Conservation (phyloP, 805 yeast genomes). For the Nematodospora valgi region DNA sequence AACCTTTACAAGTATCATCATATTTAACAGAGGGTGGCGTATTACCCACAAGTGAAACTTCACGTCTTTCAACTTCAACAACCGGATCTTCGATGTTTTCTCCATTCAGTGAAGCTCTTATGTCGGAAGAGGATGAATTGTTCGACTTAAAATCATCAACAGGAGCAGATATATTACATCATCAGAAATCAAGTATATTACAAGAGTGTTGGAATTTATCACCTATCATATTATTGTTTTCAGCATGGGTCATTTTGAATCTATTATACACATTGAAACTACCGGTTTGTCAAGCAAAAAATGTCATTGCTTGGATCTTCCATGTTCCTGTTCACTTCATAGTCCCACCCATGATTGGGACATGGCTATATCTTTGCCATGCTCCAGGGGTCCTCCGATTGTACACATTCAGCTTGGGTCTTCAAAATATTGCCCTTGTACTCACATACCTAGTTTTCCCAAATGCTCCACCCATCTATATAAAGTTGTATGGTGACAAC, state of each 20-base stretch:
- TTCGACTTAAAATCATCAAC: not conserved
- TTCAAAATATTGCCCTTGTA: constrained; percentile 59
- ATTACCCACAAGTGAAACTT: not conserved
- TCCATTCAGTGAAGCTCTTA: not conserved
- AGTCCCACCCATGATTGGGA: constrained; percentile 58
- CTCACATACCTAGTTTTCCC: constrained; percentile 61
- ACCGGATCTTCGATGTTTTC: not conserved
- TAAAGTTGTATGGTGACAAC: constrained; percentile 57
- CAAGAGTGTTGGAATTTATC: constrained; percentile 23
- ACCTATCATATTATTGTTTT: constrained; percentile 39
- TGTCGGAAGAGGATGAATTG: constrained; percentile 2
- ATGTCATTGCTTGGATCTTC: constrained; percentile 57
- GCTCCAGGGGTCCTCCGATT: constrained; percentile 58
- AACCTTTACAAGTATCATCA: constrained; percentile 5
- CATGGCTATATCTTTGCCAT: constrained; percentile 64
- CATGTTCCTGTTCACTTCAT: constrained; percentile 61
- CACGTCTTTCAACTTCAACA: not conserved
- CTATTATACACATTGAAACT: constrained; percentile 38
- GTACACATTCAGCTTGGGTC: constrained; percentile 54
- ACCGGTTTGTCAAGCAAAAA: constrained; percentile 44
- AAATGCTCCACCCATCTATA: constrained; percentile 75
- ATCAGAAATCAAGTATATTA: not conserved
- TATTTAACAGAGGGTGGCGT: not conserved
- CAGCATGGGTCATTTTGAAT: constrained; percentile 50
- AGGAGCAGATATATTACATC: not conserved